Evolutionary conservation across 768 basidiomycete genomes (phyloP), one percentile per base, ranked within the genome.

Genomic region (Auricularia sp.): DNA sequence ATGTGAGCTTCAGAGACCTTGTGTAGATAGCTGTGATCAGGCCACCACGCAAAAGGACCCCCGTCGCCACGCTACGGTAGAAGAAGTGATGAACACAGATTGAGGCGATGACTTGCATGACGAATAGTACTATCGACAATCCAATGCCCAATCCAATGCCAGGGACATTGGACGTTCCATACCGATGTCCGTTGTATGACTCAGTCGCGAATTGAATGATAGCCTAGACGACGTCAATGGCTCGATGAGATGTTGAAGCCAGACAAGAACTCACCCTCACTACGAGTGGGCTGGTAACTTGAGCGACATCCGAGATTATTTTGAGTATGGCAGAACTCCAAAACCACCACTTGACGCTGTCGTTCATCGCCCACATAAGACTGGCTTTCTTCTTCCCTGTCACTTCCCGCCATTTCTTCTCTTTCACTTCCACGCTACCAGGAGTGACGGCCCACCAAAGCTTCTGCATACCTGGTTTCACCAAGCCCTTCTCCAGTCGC

Each of bases 1-100:
- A 83, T 1, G 90, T 88, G 36, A 98, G 80, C 34, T 78, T 81
- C 33, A 97, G 79, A 1, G 88, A 87, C 51, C 88, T 85, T 33
- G 83, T 80, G 74, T 93, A 97, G 43, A 97, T 87, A 0, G 90
- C 87, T 1, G 90, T 87, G 68, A 97, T 96, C 58, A 97, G 81
- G 1, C 92, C 93, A 7, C 87, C 87, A 39, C 94, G 85, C 14
- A 90, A 71, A 18, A 93, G 81, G 2, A 95, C 91, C 29, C 95
- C 94, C 11, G 85, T 82, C 0, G 84, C 84, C 34, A 84, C 80
- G 44, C 80, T 78, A 7, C 89, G 83, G 72, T 92, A 91, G 79
- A 93, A 93, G 75, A 90, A 94, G 69, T 93, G 91, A 66, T 95
- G 85, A 7, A 83, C 80, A 68, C 83, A 84, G 63, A 92, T 69